Evolutionary conservation across 345 rosid genomes (phyloP).

Genomic region (Corchorus olitorius): DNA sequence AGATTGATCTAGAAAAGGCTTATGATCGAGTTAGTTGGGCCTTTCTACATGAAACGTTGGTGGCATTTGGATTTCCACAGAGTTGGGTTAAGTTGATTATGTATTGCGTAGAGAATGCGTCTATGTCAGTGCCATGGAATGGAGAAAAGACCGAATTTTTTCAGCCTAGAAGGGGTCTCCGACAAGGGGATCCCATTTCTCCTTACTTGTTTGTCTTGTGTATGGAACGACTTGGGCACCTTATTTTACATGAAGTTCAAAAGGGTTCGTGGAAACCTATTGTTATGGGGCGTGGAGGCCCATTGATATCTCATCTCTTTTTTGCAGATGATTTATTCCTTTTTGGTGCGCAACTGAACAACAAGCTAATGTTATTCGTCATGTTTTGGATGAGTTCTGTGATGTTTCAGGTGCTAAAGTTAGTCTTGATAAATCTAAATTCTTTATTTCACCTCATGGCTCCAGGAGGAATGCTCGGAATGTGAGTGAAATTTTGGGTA

Average conservation of each 20-base stretch:
- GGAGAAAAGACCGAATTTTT: not conserved
- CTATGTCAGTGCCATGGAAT: not conserved
- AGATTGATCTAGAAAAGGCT: not conserved
- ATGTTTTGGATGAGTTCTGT: not conserved
- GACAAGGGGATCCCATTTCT: not conserved
- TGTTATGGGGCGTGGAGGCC: not conserved
- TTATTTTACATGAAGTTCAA: not conserved
- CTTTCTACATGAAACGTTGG: too few relatives aligned
- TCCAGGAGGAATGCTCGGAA: too few relatives aligned
- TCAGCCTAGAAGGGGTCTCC: not conserved
- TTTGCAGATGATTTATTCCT: not conserved
- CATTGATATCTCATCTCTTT: not conserved
- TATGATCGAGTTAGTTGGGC: not conserved
- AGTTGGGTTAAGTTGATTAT: not conserved
- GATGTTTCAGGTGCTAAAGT: not conserved
- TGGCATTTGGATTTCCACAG: not conserved
- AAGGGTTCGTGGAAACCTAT: not conserved
- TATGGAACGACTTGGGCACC: not conserved
- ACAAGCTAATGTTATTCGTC: not conserved
- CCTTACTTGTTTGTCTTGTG: not conserved
- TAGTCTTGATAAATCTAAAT: not conserved
- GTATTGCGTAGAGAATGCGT: not conserved
- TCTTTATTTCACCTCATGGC: not conserved
- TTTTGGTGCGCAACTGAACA: not conserved
- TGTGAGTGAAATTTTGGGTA: too few relatives aligned